phyloP scores from a whole-genome alignment of 441 rosid genomes.

The Adansonia rubrostipa region DNA sequence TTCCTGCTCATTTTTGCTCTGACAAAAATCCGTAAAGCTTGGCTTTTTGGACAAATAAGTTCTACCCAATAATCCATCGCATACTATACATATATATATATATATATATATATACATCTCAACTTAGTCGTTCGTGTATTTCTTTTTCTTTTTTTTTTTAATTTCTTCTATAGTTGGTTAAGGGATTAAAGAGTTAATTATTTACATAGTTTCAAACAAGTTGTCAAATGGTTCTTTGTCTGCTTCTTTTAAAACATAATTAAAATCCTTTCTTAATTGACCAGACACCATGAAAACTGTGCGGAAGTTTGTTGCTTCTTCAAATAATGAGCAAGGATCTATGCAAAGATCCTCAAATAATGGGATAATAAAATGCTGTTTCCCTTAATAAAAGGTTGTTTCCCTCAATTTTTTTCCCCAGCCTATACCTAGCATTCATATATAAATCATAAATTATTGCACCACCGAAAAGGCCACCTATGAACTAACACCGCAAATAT shows the following conservation, averaged over 20 bases:
- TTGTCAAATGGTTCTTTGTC: constrained; percentile 25
- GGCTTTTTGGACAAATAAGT: background rate
- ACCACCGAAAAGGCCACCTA: background rate
- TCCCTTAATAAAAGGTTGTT: no score
- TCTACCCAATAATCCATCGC: background rate
- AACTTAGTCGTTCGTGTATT: constrained; percentile 20
- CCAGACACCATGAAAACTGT: background rate
- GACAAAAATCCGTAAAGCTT: background rate
- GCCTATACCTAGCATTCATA: background rate
- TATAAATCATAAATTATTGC: background rate
- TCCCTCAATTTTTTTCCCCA: background rate
- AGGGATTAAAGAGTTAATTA: background rate
- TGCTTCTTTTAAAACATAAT: background rate
- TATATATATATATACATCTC: background rate
- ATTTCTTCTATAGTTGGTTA: background rate
- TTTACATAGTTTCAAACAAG: constrained; percentile 11
- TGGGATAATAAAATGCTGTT: background rate
- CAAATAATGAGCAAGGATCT: background rate
- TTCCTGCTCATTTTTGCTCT: constrained; percentile 32
- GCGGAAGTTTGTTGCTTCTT: background rate
- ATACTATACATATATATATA: background rate
- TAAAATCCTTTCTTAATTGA: background rate
- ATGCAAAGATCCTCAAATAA: background rate
- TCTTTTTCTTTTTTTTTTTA: background rate
- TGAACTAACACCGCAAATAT: constrained; percentile 3